These are phyloP conservation scores for Ogataea chonburiensis DNA, from an alignment of 805 yeast genomes.

Conservation along the genomic window DNA sequence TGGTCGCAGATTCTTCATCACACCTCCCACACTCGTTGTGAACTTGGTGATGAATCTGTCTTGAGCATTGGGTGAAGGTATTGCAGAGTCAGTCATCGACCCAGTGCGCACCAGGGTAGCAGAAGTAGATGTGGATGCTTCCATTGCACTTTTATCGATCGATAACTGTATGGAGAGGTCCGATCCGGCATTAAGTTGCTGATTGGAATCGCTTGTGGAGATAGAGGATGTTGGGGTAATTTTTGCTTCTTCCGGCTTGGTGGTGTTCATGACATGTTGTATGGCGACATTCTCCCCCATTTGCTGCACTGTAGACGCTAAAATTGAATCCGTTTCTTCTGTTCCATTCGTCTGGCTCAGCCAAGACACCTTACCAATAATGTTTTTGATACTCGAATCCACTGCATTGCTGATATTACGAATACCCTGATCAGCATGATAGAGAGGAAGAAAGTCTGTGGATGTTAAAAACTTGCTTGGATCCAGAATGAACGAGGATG, in stretches of 20 bases:
- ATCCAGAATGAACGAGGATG: slow-evolving; percentile 15
- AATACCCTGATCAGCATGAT: slow-evolving; percentile 38
- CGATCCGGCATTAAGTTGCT: slow-evolving; percentile 13
- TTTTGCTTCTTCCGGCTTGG: slow-evolving; percentile 17
- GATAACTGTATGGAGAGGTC: slow-evolving; percentile 12
- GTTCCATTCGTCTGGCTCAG: slow-evolving; percentile 15
- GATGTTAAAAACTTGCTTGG: slow-evolving; percentile 14
- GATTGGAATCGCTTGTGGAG: slow-evolving; percentile 25
- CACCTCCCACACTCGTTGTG: slow-evolving; percentile 35
- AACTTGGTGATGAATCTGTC: slow-evolving; percentile 31
- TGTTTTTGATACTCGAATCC: slow-evolving; percentile 34
- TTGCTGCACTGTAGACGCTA: slow-evolving; percentile 29
- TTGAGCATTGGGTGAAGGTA: slow-evolving; percentile 23
- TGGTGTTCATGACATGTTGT: slow-evolving; percentile 10
- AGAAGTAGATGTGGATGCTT: slow-evolving; percentile 12
- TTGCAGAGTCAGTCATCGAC: slow-evolving; percentile 11
- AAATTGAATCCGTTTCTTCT: slow-evolving; percentile 17
- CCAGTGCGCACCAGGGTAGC: slow-evolving; percentile 10
- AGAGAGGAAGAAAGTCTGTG: slow-evolving; percentile 28
- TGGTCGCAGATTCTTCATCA: slow-evolving; percentile 36
- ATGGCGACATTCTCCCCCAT: slow-evolving; percentile 32
- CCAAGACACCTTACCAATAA: slow-evolving; percentile 36
- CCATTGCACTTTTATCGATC: slow-evolving; percentile 11
- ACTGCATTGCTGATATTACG: slow-evolving; percentile 36
- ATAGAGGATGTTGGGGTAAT: slow-evolving; percentile 34